Evolutionary conservation across 352 stramenopile species (phyloP), one percentile per base, ranked within the genome.

Genomic region (Pythium insidiosum): DNA sequence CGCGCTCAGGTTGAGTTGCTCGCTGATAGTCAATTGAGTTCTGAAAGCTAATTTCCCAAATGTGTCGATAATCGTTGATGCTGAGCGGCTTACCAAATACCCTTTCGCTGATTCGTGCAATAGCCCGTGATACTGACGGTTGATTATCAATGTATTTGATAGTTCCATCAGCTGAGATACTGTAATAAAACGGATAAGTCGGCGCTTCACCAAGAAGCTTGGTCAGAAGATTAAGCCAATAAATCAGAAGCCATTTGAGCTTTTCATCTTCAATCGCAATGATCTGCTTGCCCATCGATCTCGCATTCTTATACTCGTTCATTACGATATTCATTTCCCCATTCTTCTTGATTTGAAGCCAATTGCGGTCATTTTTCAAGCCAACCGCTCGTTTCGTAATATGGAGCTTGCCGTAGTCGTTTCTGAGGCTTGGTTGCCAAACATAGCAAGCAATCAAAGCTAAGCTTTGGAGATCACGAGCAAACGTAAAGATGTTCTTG

Each of bases 11-110:
- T 13, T 39, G 28, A 9, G 41, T 47, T 19, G 2, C 29, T 16
- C 41, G 28, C 23, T 47, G 38, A 22, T 47, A 47, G 16, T 47
- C 41, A 39, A 39, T 29, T 31, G 41, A 24, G 21, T 47, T 47
- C 28, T 47, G 41, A 38, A 47, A 20, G 18, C 30, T 29, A 19
- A 47, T 47, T 31, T 47, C 41, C 28, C 29, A 38, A 18, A 38
- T 38, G 15, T 47, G 41, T 39, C 41, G 28, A 30, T 33, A 44
- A 10, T 30, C 23, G 25, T 44, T 44, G 23, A 44, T n/a, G 5
- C 21, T 20, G 10, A 33, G 21, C 24, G 38, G n/a, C 19, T 20
- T 44, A 12, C 38, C 38, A 7, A 30, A 33, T 18, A 44, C 18
- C 23, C 31, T 44, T 21, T 44, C 21, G 20, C 21, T 6, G 9